phyloP scores from a whole-genome alignment of 768 basidiomycete genomes.

The Inosperma sp. region DNA sequence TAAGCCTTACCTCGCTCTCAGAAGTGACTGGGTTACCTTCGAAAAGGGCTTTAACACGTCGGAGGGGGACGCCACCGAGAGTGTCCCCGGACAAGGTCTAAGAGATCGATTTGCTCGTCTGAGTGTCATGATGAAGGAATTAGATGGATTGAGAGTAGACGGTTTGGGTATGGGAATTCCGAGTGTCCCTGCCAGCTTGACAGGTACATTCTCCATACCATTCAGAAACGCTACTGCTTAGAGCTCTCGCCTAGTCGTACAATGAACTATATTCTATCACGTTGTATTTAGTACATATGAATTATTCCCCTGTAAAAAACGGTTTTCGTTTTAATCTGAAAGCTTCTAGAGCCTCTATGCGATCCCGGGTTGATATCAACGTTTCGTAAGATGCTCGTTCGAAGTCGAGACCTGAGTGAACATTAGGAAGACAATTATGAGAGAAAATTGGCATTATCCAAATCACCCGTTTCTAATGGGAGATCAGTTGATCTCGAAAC shows the following conservation, averaged over 20 bases:
- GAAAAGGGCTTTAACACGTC: conserved; percentile 67
- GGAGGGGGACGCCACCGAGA: conserved; percentile 37
- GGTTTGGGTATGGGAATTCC: conserved; percentile 57
- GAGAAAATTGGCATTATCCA: conserved; percentile 1
- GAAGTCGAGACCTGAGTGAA: conserved; percentile 72
- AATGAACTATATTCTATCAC: conserved; percentile 18
- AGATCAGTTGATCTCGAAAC: conserved; percentile 78
- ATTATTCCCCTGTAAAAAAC: conserved; percentile 74
- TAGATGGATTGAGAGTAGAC: conserved; percentile 66
- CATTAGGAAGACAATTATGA: not conserved
- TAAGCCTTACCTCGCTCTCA: conserved; percentile 84
- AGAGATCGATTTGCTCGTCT: conserved; percentile 66
- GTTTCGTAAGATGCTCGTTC: conserved; percentile 83
- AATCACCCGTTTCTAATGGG: conserved; percentile 67
- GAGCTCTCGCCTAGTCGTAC: conserved; percentile 17
- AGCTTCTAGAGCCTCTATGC: conserved; percentile 78
- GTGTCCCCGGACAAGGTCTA: conserved; percentile 43
- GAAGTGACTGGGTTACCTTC: conserved; percentile 88
- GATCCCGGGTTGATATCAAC: conserved; percentile 69
- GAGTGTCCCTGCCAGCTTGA: conserved; percentile 48
- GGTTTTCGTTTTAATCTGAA: conserved; percentile 82
- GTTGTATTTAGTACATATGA: conserved; percentile 20
- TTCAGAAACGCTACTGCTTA: conserved; percentile 31
- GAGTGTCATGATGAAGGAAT: conserved; percentile 84
- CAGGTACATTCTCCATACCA: conserved; percentile 51